A percentile compares a stretch with the other conserved stretches of the same genome.
phyloP scores from a whole-genome alignment of 192 early-diverging fungal species.

The Backusella tarrabulga region DNA sequence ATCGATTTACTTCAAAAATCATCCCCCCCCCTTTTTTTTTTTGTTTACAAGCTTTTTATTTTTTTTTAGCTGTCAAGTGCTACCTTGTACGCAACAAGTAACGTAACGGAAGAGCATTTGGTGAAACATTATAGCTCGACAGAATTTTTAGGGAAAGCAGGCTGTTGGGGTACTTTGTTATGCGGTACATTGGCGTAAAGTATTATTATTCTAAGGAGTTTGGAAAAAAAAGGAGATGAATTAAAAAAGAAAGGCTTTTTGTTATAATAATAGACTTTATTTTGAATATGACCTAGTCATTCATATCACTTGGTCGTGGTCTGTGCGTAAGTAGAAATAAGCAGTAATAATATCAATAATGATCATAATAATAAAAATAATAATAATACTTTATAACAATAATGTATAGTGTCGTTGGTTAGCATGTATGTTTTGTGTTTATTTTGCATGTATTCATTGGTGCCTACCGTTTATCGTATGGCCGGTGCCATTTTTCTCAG shows the following conservation, averaged over 20 bases:
- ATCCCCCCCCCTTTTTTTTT: not conserved
- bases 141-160: constrained; percentile 18
- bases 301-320: constrained; percentile 14
- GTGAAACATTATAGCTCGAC: constrained; percentile 14
- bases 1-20: no score
- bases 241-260: not conserved
- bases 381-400: not conserved
- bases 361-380: not conserved
- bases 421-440: constrained; percentile 23
- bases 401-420: constrained; percentile 7
- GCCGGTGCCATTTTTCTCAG: constrained; percentile 27
- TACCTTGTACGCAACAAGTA: constrained; percentile 28
- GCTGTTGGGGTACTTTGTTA: constrained; percentile 20
- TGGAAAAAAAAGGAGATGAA: not conserved
- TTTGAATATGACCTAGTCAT: constrained; percentile 19
- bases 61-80: constrained; percentile 22
- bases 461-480: constrained; percentile 23
- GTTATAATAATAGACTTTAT: constrained; percentile 3
- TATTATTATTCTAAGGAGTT: not conserved
- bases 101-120: constrained; percentile 33
- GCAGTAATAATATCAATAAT: not conserved
- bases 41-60: not conserved
- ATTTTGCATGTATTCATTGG: constrained; percentile 26
- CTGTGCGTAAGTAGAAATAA: constrained; percentile 10
- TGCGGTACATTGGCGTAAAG: constrained; percentile 30